These are phyloP conservation scores for Stephanodiscus minutulus DNA, from an alignment of 108 stramenopile genomes.

Conservation along the genomic window DNA sequence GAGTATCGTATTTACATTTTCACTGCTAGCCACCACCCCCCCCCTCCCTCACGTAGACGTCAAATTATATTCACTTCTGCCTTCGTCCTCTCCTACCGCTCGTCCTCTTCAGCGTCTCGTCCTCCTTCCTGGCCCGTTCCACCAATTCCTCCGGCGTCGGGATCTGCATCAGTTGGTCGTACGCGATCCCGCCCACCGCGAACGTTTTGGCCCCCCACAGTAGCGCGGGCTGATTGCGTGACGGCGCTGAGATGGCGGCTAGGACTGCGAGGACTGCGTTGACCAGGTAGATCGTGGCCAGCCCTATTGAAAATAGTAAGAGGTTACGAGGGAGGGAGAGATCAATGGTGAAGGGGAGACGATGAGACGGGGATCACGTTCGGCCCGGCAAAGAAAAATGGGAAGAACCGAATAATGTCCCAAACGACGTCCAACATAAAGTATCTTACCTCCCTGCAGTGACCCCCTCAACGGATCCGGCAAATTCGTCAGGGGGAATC, in stretches of 20 bases:
- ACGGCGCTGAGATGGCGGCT: conserved; percentile 70
- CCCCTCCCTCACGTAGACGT: too few relatives aligned
- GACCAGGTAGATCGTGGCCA: conserved; percentile 70
- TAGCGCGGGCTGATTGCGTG: conserved; percentile 64
- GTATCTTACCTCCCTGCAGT: conserved; percentile 79
- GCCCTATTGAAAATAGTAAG: conserved; percentile 27
- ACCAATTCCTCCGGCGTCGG: conserved; percentile 69
- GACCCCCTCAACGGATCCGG: conserved; percentile 73
- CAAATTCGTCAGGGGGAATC: conserved; percentile 88
- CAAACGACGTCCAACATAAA: neutral
- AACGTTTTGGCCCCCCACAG: conserved; percentile 83
- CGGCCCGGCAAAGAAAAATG: too few relatives aligned
- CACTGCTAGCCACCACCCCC: too few relatives aligned
- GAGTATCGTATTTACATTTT: too few relatives aligned
- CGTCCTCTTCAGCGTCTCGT: conserved; percentile 35
- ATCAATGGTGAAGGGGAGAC: neutral
- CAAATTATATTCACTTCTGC: conserved; percentile 15
- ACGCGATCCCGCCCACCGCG: conserved; percentile 85
- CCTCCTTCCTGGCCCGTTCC: conserved; percentile 59
- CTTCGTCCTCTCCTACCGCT: conserved; percentile 32
- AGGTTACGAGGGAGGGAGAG: neutral
- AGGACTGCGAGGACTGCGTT: conserved; percentile 74
- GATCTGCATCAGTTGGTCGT: conserved; percentile 83
- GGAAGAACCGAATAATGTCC: neutral
- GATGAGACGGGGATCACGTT: too few relatives aligned